Evolutionary conservation across 169 alveolate species (phyloP), one percentile per base, ranked within the genome.

Genomic region (Besnoitia besnoiti): DNA sequence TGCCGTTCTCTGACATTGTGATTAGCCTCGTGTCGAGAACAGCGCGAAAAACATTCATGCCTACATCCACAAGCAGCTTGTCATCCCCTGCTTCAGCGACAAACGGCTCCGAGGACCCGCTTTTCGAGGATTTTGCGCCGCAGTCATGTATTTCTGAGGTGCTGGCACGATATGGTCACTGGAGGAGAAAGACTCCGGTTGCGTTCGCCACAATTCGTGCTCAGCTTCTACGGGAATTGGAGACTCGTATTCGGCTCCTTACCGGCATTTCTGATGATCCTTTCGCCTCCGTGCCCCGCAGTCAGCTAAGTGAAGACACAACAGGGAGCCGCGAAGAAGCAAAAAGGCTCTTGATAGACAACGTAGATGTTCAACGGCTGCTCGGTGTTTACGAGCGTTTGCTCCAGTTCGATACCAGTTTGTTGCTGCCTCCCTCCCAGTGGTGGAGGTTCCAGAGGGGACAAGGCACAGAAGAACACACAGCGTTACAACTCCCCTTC

Each of bases 401-500:
- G 50, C 94, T 90, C 0, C 85, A 39, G 46, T 76, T 88, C 61
- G 94, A 90, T 35, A 2, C 0, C 42, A 35, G 37, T 73, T 44
- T 14, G 46, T 75, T 79, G 44, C 85, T 90, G 12, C 40, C 87
- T 21, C 21, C 14, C 47, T 79, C 85, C 14, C 35, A 75, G 85
- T 46, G 85, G 90, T 76, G 62, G 85, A 76, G 59, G 16, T 82
- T 67, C 44, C 93, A 61, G n/a, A 30, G 37, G 77, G 49, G 55
- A 75, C 39, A 10, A 37, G 39, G 90, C 85, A 0, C 55, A 33
- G 51, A 47, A 84, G 44, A 16, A 55, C 44, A 79, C 77, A 12
- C 77, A 19, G 33, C 75, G 51, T n/a, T n/a, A 5, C 55, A 39
- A 79, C 55, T 75, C 47, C 67, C 84, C 33, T 30, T 49, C 85